These are phyloP conservation scores for Arthrobotrys conoides DNA, from an alignment of 2,329 filamentous ascomycete species.

Conservation along the genomic window DNA sequence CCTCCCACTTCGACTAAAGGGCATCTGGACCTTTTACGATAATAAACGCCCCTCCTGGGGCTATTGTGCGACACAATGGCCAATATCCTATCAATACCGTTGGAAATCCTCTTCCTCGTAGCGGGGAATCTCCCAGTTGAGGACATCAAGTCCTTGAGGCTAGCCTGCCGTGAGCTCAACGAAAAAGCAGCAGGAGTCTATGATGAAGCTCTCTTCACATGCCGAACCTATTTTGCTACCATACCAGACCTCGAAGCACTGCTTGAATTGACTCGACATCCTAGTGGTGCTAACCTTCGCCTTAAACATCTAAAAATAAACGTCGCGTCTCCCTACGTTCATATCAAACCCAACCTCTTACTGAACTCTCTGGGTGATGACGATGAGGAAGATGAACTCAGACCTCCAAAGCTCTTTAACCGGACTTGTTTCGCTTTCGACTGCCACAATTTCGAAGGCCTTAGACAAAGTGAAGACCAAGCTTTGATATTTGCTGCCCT, in stretches of 20 bases:
- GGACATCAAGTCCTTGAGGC: slow-evolving; percentile 39
- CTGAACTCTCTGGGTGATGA: slow-evolving; percentile 16
- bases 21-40: not conserved
- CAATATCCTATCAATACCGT: slow-evolving; percentile 31
- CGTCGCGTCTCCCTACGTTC: slow-evolving; percentile 49
- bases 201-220: slow-evolving; percentile 32
- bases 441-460: slow-evolving; percentile 37
- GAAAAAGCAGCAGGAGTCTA: slow-evolving; percentile 27
- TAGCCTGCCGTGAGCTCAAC: slow-evolving; percentile 35
- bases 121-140: slow-evolving; percentile 30
- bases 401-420: slow-evolving; percentile 48
- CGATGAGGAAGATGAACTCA: slow-evolving; percentile 23
- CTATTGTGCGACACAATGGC: slow-evolving; percentile 14
- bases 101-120: slow-evolving; percentile 52
- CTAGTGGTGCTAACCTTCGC: slow-evolving; percentile 39
- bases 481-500: slow-evolving; percentile 45
- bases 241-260: slow-evolving; percentile 50
- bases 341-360: slow-evolving; percentile 24
- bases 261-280: slow-evolving; percentile 39
- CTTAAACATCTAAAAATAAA: slow-evolving; percentile 53
- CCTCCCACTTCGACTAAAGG: not conserved
- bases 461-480: slow-evolving; percentile 56
- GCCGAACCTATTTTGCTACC: slow-evolving; percentile 50
- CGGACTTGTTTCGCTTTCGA: slow-evolving; percentile 28
- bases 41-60: not conserved